A percentile compares a stretch with the other conserved stretches of the same genome.
Conservation (phyloP, 2,329 filamentous ascomycete genomes). For the Aplosporella prunicola region DNA sequence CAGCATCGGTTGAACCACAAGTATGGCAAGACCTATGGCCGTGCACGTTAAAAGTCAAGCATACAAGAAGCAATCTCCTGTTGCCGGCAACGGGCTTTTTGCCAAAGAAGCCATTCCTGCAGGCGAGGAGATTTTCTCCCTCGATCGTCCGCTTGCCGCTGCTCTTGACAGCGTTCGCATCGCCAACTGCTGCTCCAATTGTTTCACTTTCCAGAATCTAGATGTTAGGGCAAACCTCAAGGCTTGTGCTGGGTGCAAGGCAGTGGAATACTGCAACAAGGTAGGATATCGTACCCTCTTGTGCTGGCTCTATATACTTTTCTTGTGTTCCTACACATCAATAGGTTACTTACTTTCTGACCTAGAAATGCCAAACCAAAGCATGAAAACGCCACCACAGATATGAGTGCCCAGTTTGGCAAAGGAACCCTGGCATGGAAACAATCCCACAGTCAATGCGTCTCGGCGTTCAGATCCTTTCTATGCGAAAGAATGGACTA, state of each 20-base stretch:
- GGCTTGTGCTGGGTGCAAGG: constrained; percentile 48
- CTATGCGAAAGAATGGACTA: constrained; percentile 31
- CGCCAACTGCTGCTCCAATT: constrained; percentile 48
- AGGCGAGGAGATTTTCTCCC: constrained; percentile 40
- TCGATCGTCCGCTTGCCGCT: constrained; percentile 44
- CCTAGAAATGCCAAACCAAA: constrained; percentile 49
- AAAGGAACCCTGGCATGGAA: constrained; percentile 14
- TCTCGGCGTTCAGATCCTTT: constrained; percentile 45
- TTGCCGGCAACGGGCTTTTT: constrained; percentile 46
- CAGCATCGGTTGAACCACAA: too few species aligned
- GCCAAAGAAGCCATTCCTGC: constrained; percentile 38
- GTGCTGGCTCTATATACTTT: too few species aligned
- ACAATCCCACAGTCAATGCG: constrained; percentile 47
- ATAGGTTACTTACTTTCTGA: too few species aligned
- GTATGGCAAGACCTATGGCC: too few species aligned
- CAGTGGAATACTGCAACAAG: constrained; percentile 51
- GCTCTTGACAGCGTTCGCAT: constrained; percentile 46
- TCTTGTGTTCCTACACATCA: too few species aligned
- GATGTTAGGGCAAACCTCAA: too few species aligned
- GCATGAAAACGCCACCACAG: constrained; percentile 53
- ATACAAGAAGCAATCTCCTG: constrained; percentile 14
- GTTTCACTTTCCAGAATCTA: constrained; percentile 38
- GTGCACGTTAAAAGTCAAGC: constrained; percentile 10
- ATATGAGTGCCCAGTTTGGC: constrained; percentile 44
- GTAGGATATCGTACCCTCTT: too few species aligned